phyloP scores from a whole-genome alignment of 2,329 filamentous ascomycete species.

The Pseudocercospora vitis region DNA sequence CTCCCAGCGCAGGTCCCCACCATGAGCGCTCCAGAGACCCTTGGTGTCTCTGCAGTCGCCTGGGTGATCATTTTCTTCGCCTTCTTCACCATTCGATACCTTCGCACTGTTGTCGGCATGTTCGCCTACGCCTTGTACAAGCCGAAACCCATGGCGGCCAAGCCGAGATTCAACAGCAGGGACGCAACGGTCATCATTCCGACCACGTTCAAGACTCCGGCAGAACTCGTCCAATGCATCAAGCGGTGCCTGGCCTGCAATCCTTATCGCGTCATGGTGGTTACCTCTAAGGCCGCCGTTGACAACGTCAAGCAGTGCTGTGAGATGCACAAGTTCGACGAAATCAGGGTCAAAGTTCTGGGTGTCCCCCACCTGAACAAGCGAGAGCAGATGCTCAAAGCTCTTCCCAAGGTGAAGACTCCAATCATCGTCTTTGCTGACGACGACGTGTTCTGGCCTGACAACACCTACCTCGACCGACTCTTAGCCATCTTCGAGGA shows the following conservation, averaged over 20 bases:
- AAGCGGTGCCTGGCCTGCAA: slow-evolving; percentile 27
- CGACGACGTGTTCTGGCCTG: slow-evolving; percentile 41
- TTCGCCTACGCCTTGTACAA: slow-evolving; percentile 33
- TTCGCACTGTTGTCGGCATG: slow-evolving; percentile 35
- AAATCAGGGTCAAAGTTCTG: slow-evolving; percentile 33
- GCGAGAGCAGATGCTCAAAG: slow-evolving; percentile 37
- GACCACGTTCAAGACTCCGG: slow-evolving; percentile 37
- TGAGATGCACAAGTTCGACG: slow-evolving; percentile 1
- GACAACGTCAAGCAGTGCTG: slow-evolving; percentile 21
- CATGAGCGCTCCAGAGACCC: background rate
- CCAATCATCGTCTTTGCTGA: slow-evolving; percentile 38
- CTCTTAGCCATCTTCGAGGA: slow-evolving; percentile 46
- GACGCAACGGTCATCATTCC: slow-evolving; percentile 39
- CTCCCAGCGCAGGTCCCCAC: background rate
- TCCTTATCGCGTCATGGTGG: slow-evolving; percentile 33
- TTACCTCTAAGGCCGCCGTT: slow-evolving; percentile 32
- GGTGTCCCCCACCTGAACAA: slow-evolving; percentile 39
- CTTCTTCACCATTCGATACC: slow-evolving; percentile 30
- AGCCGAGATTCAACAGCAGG: slow-evolving; percentile 29
- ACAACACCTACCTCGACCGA: slow-evolving; percentile 31
- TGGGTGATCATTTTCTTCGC: no score
- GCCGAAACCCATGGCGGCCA: slow-evolving; percentile 27
- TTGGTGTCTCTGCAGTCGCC: no score
- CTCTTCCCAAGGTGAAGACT: slow-evolving; percentile 33
- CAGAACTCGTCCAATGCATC: slow-evolving; percentile 35